These are phyloP conservation scores for Saksenaea vasiformis DNA, from an alignment of 371 early-diverging fungal genomes.

Conservation along the genomic window DNA sequence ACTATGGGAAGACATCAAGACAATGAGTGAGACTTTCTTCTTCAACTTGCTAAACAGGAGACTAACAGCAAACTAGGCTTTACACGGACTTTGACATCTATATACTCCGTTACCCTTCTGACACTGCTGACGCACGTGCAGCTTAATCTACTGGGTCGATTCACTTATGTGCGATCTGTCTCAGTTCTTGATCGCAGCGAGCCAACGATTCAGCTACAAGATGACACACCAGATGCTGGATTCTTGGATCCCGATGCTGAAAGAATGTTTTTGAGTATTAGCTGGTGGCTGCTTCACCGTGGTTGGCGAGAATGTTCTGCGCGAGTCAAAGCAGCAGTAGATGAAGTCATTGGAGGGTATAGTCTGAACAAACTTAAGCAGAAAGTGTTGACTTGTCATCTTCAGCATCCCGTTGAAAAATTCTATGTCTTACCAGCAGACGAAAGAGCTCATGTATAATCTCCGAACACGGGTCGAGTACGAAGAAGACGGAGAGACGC, in stretches of 20 bases:
- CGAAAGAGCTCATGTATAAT: constrained; percentile 24
- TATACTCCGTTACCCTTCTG: constrained; percentile 82
- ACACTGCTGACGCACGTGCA: constrained; percentile 84
- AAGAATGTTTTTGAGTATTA: constrained; percentile 82
- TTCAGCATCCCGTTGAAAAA: constrained; percentile 36
- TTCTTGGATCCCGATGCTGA: constrained; percentile 64
- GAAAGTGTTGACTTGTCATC: neutral
- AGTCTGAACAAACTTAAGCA: neutral
- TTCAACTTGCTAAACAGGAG: neutral
- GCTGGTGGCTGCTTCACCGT: constrained; percentile 91
- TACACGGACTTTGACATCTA: constrained; percentile 76
- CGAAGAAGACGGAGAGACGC: constrained; percentile 31
- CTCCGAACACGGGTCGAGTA: constrained; percentile 37
- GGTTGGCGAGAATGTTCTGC: constrained; percentile 81
- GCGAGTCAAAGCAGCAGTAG: constrained; percentile 67
- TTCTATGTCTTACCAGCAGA: constrained; percentile 31
- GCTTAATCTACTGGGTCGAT: constrained; percentile 89
- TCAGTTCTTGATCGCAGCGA: constrained; percentile 55
- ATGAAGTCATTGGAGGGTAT: constrained; percentile 68
- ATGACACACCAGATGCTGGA: constrained; percentile 38
- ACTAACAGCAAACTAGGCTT: constrained; percentile 57
- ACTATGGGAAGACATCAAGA: constrained; percentile 90
- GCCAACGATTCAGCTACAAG: constrained; percentile 50
- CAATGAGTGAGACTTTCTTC: constrained; percentile 57
- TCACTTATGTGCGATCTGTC: constrained; percentile 90